Conservation (phyloP, 495 filamentous ascomycete genomes). For the Tetracladium setigerum region DNA sequence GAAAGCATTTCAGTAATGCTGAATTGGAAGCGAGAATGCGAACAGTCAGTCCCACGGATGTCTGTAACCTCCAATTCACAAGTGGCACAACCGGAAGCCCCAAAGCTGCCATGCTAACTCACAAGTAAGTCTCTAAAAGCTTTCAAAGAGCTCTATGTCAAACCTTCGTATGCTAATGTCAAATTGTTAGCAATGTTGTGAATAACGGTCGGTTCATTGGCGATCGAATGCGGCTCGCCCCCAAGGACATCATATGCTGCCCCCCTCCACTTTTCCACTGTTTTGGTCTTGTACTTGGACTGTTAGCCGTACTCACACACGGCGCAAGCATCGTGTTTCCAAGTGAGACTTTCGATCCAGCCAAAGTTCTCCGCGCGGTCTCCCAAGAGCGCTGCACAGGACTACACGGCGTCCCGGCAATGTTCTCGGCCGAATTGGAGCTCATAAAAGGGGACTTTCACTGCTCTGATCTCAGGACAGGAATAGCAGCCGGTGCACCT, state of each 20-base stretch:
- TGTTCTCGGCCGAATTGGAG: constrained; percentile 60
- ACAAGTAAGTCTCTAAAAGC: constrained; percentile 40
- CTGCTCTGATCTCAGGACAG: constrained; percentile 46
- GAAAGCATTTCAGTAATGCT: not conserved
- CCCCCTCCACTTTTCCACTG: constrained; percentile 68
- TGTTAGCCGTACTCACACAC: constrained; percentile 59
- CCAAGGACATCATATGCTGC: constrained; percentile 58
- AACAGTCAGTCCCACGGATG: constrained; percentile 40
- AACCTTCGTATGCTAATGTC: not conserved
- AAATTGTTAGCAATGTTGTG: constrained; percentile 47
- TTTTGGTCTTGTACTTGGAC: constrained; percentile 64
- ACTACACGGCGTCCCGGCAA: constrained; percentile 64
- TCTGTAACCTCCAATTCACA: constrained; percentile 66
- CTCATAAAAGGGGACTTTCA: constrained; percentile 33
- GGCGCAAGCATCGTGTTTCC: constrained; percentile 62
- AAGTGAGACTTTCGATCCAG: constrained; percentile 53
- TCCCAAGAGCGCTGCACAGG: constrained; percentile 59
- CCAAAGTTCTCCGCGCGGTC: constrained; percentile 50
- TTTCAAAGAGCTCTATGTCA: not conserved
- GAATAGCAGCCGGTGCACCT: constrained; percentile 62
- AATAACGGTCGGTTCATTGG: constrained; percentile 67
- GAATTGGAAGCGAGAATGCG: constrained; percentile 18
- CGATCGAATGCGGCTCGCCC: constrained; percentile 56
- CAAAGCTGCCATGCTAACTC: constrained; percentile 70
- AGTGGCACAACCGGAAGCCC: constrained; percentile 64